Evolutionary conservation across 2,329 filamentous ascomycete species (phyloP).

Genomic region (Didymella lethalis): DNA sequence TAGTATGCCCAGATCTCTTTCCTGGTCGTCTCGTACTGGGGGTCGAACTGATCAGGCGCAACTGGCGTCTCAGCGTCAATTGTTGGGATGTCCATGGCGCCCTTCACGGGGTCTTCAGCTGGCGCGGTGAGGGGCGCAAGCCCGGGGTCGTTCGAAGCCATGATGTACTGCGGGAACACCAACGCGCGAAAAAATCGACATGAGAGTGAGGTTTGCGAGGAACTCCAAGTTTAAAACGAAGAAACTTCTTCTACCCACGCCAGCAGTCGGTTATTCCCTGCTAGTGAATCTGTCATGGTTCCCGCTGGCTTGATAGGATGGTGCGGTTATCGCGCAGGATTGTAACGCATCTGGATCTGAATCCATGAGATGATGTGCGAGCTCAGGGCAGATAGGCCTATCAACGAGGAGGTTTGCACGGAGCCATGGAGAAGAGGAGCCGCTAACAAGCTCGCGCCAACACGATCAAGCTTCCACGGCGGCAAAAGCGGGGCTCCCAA

Average conservation of each 20-base stretch:
- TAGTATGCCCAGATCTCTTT: constrained; percentile 67
- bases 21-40: constrained; percentile 59
- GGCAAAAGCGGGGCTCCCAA: constrained; percentile 1
- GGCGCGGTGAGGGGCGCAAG: constrained; percentile 33
- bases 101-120: constrained; percentile 32
- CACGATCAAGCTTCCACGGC: constrained; percentile 13
- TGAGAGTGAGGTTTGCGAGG: neutral
- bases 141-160: constrained; percentile 37
- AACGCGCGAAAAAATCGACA: neutral
- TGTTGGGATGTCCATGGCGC: constrained; percentile 27
- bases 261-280: constrained; percentile 13
- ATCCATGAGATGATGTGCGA: constrained; percentile 7
- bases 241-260: constrained; percentile 18
- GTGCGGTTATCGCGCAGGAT: constrained; percentile 5
- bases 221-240: neutral
- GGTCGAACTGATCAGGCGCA: constrained; percentile 64
- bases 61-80: constrained; percentile 52
- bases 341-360: constrained; percentile 2
- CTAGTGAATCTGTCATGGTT: constrained; percentile 13
- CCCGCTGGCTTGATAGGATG: constrained; percentile 1
- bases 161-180: neutral
- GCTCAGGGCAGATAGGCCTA: constrained; percentile 6
- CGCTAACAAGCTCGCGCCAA: constrained; percentile 20
- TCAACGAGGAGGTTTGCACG: constrained; percentile 6
- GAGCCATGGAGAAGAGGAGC: constrained; percentile 1